Evolutionary conservation across 140 eudicot species (phyloP).

Genomic region (Erigeron philadelphicus): DNA sequence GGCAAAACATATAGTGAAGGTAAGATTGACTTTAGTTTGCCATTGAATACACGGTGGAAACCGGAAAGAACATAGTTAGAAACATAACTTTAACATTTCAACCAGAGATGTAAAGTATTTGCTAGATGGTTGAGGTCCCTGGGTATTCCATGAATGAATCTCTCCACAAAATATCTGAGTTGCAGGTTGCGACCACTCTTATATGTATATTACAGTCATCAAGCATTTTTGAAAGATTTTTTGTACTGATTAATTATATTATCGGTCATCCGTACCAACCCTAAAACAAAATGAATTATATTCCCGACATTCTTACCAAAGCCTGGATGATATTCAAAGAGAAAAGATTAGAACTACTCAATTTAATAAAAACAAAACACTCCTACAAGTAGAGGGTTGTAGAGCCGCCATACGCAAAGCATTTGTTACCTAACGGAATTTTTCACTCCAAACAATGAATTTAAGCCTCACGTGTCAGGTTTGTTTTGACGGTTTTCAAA

Average conservation of each 20-base stretch:
- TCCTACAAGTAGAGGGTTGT: neutral
- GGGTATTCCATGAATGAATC: too few species aligned
- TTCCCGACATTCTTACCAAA: neutral
- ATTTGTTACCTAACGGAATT: neutral
- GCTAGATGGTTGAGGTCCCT: too few species aligned
- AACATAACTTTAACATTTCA: neutral
- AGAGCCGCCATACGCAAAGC: neutral
- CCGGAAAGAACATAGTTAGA: neutral
- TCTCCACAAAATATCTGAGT: too few species aligned
- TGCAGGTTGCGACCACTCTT: too few species aligned
- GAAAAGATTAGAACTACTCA: conserved; percentile 12
- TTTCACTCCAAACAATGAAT: neutral
- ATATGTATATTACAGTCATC: too few species aligned
- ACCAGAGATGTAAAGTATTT: too few species aligned
- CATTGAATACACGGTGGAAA: neutral
- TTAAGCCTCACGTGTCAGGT: neutral
- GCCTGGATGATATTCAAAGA: neutral
- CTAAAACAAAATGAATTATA: neutral
- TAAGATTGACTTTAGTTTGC: neutral
- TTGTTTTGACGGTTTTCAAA: neutral
- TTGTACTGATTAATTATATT: neutral
- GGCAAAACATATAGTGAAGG: neutral
- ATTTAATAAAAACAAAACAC: neutral
- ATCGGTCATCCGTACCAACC: neutral
- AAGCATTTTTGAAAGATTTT: neutral